Conservation (phyloP, 2,329 filamentous ascomycete species). For the Canariomyces notabilis region DNA sequence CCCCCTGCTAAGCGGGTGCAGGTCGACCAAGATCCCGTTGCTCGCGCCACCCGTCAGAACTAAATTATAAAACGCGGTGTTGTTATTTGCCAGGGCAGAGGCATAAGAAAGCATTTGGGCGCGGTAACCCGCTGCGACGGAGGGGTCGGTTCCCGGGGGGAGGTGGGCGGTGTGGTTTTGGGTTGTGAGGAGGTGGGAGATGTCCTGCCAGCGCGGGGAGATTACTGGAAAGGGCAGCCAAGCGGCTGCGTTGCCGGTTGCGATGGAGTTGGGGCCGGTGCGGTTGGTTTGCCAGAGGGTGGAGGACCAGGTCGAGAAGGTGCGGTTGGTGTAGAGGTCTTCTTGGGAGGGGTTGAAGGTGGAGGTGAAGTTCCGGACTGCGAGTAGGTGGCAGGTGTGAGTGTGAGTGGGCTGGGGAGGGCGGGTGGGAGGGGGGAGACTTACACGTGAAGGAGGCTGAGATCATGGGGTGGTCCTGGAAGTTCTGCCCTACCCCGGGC, state of each 20-base stretch:
- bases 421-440: neutral
- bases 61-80: slow-evolving; percentile 31
- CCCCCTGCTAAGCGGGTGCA: slow-evolving; percentile 39
- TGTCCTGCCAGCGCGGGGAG: slow-evolving; percentile 22
- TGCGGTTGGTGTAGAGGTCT: slow-evolving; percentile 29
- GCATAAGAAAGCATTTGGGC: slow-evolving; percentile 30
- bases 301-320: slow-evolving; percentile 29
- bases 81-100: slow-evolving; percentile 27
- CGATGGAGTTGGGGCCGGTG: slow-evolving; percentile 29
- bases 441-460: slow-evolving; percentile 16
- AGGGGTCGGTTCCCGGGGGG: slow-evolving; percentile 29
- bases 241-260: slow-evolving; percentile 28
- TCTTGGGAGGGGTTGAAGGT: slow-evolving; percentile 28
- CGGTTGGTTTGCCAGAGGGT: slow-evolving; percentile 20
- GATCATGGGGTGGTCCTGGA: slow-evolving; percentile 35
- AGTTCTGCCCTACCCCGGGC: slow-evolving; percentile 54
- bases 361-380: slow-evolving; percentile 24
- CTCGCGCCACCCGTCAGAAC: slow-evolving; percentile 26
- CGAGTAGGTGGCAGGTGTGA: neutral
- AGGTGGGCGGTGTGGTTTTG: slow-evolving; percentile 34
- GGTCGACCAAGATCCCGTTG: slow-evolving; percentile 32
- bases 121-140: slow-evolving; percentile 35
- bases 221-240: slow-evolving; percentile 33
- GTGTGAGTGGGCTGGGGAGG: neutral
- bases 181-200: slow-evolving; percentile 26